Base-by-base conservation (phyloP, 2,329 filamentous ascomycete species). In the Fusarium piperis region DNA sequence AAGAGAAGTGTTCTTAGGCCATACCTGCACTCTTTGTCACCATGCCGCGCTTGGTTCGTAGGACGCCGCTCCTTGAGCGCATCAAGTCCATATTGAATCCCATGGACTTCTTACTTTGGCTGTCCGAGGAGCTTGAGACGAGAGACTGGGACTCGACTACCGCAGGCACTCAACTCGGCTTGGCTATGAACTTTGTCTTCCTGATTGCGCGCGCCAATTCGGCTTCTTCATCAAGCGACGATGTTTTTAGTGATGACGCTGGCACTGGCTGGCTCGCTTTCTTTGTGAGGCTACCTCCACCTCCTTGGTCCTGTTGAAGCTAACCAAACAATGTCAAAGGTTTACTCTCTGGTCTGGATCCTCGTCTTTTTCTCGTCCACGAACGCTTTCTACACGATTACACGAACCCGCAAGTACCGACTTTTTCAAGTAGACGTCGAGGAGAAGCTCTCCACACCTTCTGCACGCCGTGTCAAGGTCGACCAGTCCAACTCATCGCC, bases 41-140 rank as follows among this genome's bases (percentile, higher is more conserved):
- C 68, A 87, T 89, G 85, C 94, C 94, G 76, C 91, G 92, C 77
- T 88, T 97, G 69, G 91, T 99, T 75, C 94, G 96, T 79, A 91
- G 90, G 76, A 90, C 90, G 79, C 92, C 96, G 79, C 88, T 97
- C 74, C 79, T 84, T 32, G 92, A 98, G 86, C 93, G 95, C 80
- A 88, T 98, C 80, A 90, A 90, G 79, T 87, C 93, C 63, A 90
- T 90, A 80, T 85, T 98, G 65, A 95, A 98, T 78, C 94, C 94
- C 4, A 92, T 93, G 84, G 96, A 99, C 82, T 93, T 95, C 78
- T 84, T 96, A 60, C 89, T 99, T 18, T 97, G 94, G 93, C 82
- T 97, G 2, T 97, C 94, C 0, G 95, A 98, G 80, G 94, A 97
- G 82, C 88, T 99, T 67, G 95, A 98, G 79, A 94, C 94, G 30